These are phyloP conservation scores for Acrodontium crateriforme DNA, from an alignment of 2,329 filamentous ascomycete genomes.

Conservation along the genomic window DNA sequence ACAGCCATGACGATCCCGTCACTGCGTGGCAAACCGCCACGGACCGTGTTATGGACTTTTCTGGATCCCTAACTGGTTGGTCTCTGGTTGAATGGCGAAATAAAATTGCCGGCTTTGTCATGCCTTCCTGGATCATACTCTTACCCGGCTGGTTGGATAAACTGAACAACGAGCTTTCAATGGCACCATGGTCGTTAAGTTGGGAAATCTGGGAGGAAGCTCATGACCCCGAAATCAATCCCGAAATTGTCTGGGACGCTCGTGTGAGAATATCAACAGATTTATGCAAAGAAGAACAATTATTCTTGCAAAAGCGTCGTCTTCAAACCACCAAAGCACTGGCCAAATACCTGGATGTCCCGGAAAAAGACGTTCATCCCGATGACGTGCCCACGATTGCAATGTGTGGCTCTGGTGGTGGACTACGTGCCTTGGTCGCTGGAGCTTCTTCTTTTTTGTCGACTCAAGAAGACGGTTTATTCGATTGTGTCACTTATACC, in stretches of 20 bases:
- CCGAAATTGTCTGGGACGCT: constrained; percentile 74
- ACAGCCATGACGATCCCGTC: constrained; percentile 5
- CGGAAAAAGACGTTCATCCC: constrained; percentile 70
- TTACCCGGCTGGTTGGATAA: constrained; percentile 68
- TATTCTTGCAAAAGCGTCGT: constrained; percentile 57
- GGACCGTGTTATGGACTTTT: constrained; percentile 14
- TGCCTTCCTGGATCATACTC: constrained; percentile 69
- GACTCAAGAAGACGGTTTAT: constrained; percentile 71
- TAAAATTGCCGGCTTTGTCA: constrained; percentile 33
- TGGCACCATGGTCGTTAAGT: constrained; percentile 75
- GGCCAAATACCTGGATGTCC: constrained; percentile 66
- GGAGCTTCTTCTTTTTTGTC: constrained; percentile 79
- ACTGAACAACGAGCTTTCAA: constrained; percentile 73
- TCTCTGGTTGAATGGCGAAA: no score
- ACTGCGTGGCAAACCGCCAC: constrained; percentile 17
- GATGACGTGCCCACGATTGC: constrained; percentile 90
- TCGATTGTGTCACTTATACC: constrained; percentile 90
- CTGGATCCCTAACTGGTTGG: constrained; percentile 11
- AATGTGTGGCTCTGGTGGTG: constrained; percentile 87
- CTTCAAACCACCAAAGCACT: constrained; percentile 57
- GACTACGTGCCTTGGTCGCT: constrained; percentile 76
- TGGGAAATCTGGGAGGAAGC: constrained; percentile 91
- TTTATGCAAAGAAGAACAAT: constrained; percentile 70
- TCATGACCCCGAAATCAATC: constrained; percentile 67
- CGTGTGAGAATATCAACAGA: constrained; percentile 67